These are phyloP conservation scores for Batrachochytrium dendrobatidis DNA, from an alignment of 371 early-diverging fungal genomes.

Conservation along the genomic window DNA sequence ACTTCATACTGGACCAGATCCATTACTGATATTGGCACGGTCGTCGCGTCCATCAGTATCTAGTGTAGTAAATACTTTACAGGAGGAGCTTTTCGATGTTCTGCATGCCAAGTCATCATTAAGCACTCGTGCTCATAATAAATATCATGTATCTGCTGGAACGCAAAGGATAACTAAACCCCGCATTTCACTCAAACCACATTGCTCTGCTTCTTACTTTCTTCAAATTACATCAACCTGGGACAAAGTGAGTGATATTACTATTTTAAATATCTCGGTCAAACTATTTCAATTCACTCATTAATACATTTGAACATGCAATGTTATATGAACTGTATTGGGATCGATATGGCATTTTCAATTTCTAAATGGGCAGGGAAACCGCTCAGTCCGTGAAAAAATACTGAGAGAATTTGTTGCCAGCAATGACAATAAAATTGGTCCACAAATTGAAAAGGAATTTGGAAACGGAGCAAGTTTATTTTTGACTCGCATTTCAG, in stretches of 20 bases:
- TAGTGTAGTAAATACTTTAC: too few relatives aligned
- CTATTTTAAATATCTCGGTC: neutral
- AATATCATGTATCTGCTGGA: neutral
- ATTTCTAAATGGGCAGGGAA: conserved; percentile 24
- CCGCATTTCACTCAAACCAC: neutral
- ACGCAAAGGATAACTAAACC: neutral
- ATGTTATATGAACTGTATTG: neutral
- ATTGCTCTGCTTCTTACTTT: conserved; percentile 25
- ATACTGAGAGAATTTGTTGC: conserved; percentile 45
- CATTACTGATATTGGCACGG: too few relatives aligned
- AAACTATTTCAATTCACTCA: neutral
- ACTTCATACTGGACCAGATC: too few relatives aligned
- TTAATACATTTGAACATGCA: neutral
- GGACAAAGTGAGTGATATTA: conserved; percentile 25
- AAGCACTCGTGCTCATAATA: neutral
- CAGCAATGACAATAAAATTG: conserved; percentile 40
- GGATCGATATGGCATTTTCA: too few relatives aligned
- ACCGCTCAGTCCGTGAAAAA: conserved; percentile 32
- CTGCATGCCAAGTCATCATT: too few relatives aligned
- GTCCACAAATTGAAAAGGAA: conserved; percentile 49
- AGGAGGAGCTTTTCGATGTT: too few relatives aligned
- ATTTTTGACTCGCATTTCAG: conserved; percentile 45
- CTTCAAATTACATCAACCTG: conserved; percentile 37
- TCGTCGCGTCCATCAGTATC: too few relatives aligned
- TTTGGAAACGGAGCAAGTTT: conserved; percentile 47